A percentile compares a stretch with the other conserved stretches of the same genome.
Evolutionary conservation across 1,284 basidiomycete species (phyloP).

Genomic region (Megacollybia platyphylla): DNA sequence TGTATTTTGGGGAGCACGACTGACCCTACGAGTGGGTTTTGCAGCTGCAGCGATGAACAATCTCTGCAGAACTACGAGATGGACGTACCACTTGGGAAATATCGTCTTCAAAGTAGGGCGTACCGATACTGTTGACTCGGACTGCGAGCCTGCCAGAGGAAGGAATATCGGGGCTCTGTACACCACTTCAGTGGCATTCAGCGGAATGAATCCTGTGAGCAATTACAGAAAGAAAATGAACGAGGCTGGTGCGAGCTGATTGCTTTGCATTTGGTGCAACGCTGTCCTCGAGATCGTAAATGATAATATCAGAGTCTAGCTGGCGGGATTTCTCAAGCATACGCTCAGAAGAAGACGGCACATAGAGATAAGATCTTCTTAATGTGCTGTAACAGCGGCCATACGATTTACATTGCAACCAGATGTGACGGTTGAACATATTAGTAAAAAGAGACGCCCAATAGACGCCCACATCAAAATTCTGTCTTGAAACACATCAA

Average conservation of each 20-base stretch:
- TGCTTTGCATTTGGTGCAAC: constrained; percentile 48
- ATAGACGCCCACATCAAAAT: no score
- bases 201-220: background rate
- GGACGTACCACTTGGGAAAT: constrained; percentile 48
- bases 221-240: constrained; percentile 37
- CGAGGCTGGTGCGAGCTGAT: constrained; percentile 38
- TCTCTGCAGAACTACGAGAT: constrained; percentile 1
- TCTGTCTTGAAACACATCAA: constrained; percentile 8
- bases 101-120: constrained; percentile 63
- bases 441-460: no score
- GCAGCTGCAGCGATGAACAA: constrained; percentile 23
- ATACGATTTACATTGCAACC: no score
- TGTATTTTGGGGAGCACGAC: constrained; percentile 76
- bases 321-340: constrained; percentile 72
- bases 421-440: no score
- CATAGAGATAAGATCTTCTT: constrained; percentile 55
- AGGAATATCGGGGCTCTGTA: constrained; percentile 20
- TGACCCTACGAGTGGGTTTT: constrained; percentile 34
- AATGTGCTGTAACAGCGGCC: constrained; percentile 11
- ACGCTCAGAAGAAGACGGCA: constrained; percentile 65
- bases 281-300: constrained; percentile 84
- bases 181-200: constrained; percentile 2
- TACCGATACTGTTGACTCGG: constrained; percentile 65
- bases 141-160: constrained; percentile 51
- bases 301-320: constrained; percentile 56